Evolutionary conservation across 2,329 filamentous ascomycete genomes (phyloP).

Genomic region (Xylaria sp.): DNA sequence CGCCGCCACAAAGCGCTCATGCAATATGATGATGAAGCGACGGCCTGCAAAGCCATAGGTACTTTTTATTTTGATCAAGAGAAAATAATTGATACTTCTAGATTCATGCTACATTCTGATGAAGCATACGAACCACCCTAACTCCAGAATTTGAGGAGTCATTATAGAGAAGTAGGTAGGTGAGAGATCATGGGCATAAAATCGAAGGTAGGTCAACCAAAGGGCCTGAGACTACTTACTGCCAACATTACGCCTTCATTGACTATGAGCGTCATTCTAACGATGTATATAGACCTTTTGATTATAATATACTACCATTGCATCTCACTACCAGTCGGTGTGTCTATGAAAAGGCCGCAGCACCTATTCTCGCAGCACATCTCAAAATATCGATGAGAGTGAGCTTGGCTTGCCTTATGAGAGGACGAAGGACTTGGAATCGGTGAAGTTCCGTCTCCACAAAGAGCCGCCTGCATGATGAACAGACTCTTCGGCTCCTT

Average conservation of each 20-base stretch:
- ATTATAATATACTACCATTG: neutral
- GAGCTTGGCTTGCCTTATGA: neutral
- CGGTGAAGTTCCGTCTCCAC: neutral
- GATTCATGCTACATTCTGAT: neutral
- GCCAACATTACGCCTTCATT: neutral
- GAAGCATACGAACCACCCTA: neutral
- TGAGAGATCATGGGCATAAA: neutral
- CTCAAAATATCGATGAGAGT: neutral
- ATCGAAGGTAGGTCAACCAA: neutral
- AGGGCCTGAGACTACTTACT: neutral
- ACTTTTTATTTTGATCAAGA: neutral
- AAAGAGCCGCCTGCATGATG: slow-evolving; percentile 9
- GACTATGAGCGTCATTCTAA: slow-evolving; percentile 1
- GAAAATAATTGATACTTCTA: neutral
- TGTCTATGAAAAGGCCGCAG: neutral
- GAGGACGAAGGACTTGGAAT: neutral
- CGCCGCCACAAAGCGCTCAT: slow-evolving; percentile 7
- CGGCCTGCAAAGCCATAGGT: too few species aligned
- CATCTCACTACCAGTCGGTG: neutral
- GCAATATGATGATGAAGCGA: neutral
- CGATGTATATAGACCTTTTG: neutral
- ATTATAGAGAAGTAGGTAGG: neutral
- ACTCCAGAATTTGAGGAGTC: too few species aligned
- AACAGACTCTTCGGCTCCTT: slow-evolving; percentile 9
- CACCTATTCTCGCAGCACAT: neutral